Percentiles rank a stretch among this genome's conserved stretches.
Evolutionary conservation across 192 early-diverging fungal species (phyloP).

Genomic region (Phlyctochytrium bullatum): DNA sequence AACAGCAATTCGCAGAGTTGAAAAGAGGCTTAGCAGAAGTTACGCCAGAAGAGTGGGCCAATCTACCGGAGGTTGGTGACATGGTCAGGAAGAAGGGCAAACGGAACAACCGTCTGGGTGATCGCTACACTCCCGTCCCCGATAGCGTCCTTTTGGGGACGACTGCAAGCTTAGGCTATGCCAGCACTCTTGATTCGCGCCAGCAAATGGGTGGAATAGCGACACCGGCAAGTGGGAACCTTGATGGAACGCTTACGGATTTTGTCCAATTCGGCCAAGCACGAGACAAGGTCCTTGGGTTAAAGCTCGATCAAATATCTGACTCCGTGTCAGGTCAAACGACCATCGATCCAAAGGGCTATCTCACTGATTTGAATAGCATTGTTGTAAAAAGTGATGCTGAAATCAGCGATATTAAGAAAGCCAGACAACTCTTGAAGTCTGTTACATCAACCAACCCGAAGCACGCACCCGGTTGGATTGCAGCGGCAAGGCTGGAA

Average conservation of each 20-base stretch:
- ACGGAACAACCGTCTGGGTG: slow-evolving; percentile 38
- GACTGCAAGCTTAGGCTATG: slow-evolving; percentile 43
- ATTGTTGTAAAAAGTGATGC: slow-evolving; percentile 76
- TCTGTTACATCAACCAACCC: slow-evolving; percentile 94
- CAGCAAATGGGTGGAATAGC: slow-evolving; percentile 62
- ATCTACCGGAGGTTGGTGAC: slow-evolving; percentile 80
- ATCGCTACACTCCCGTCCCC: slow-evolving; percentile 48
- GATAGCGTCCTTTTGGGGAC: slow-evolving; percentile 67
- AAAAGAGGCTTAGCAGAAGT: slow-evolving; percentile 79
- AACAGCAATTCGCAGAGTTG: slow-evolving; percentile 85
- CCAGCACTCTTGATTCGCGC: slow-evolving; percentile 61
- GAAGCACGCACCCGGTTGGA: slow-evolving; percentile 97
- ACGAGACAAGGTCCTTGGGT: slow-evolving; percentile 83
- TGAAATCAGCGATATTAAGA: slow-evolving; percentile 84
- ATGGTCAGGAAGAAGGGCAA: slow-evolving; percentile 77
- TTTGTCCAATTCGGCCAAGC: slow-evolving; percentile 92
- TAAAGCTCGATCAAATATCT: slow-evolving; percentile 89
- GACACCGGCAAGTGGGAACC: slow-evolving; percentile 41
- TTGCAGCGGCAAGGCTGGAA: slow-evolving; percentile 94
- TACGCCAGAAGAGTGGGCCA: slow-evolving; percentile 84
- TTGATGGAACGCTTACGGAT: slow-evolving; percentile 70
- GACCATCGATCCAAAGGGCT: slow-evolving; percentile 93
- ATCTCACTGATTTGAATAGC: slow-evolving; percentile 88
- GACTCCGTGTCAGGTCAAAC: slow-evolving; percentile 83
- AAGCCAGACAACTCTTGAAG: slow-evolving; percentile 80